A percentile compares a stretch with the other conserved stretches of the same genome.
Conservation (phyloP, 805 yeast species). For the Priceomyces castillae region DNA sequence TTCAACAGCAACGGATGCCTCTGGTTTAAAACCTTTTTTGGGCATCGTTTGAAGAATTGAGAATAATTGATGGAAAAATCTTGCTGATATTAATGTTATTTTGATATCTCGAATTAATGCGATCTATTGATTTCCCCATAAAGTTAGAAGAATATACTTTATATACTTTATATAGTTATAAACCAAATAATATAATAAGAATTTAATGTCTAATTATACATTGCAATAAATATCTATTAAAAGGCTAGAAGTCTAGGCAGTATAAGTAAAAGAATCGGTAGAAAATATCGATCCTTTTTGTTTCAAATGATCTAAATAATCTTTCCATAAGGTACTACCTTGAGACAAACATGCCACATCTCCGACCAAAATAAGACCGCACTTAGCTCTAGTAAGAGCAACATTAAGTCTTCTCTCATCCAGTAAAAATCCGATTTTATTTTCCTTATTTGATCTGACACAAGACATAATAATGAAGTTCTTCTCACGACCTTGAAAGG, state of each 20-base stretch:
- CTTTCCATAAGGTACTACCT: conserved; percentile 52
- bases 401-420: conserved; percentile 88
- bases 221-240: no score
- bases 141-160: background rate
- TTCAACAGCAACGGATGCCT: background rate
- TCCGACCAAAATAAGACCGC: conserved; percentile 57
- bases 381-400: conserved; percentile 84
- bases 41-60: background rate
- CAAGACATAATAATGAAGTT: conserved; percentile 51
- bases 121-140: background rate
- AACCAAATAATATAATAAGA: background rate
- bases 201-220: background rate
- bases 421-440: conserved; percentile 76
- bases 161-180: background rate
- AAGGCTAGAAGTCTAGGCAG: background rate
- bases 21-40: background rate
- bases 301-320: conserved; percentile 43
- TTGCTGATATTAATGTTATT: background rate
- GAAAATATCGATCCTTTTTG: conserved; percentile 28
- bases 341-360: conserved; percentile 40
- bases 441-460: conserved; percentile 65
- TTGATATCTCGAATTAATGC: background rate
- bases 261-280: conserved; percentile 13
- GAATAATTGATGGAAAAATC: background rate
- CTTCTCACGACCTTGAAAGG: conserved; percentile 60